Percentiles rank a stretch among this genome's conserved stretches.
phyloP scores from a whole-genome alignment of 768 basidiomycete species.

The Filobasidium floriforme region DNA sequence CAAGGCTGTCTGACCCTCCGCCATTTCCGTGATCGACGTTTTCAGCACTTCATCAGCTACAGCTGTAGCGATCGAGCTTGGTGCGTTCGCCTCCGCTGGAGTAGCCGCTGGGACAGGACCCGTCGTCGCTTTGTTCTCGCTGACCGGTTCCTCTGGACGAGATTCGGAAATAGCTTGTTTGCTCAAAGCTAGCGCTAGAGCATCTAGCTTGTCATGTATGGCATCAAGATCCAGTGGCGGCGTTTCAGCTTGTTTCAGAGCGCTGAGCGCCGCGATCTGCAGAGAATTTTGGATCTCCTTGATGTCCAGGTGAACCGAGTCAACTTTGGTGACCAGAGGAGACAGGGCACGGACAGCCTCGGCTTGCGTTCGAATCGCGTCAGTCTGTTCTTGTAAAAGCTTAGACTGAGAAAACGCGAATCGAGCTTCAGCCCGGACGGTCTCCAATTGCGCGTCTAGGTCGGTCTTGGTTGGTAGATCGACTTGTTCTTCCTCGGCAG shows the following conservation, averaged over 20 bases:
- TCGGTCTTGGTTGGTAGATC: neutral
- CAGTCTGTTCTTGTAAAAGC: slow-evolving; percentile 12
- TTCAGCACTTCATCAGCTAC: too few relatives aligned
- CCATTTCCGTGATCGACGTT: too few relatives aligned
- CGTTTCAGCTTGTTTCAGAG: slow-evolving; percentile 3
- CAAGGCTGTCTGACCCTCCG: too few relatives aligned
- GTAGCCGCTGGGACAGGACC: too few relatives aligned
- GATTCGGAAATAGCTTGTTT: neutral
- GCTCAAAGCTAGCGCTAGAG: slow-evolving; percentile 17
- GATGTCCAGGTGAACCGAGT: slow-evolving; percentile 31
- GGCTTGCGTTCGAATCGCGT: neutral
- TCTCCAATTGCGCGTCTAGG: slow-evolving; percentile 26
- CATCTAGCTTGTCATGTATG: slow-evolving; percentile 35
- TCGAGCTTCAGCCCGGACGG: slow-evolving; percentile 26
- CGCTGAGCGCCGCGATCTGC: slow-evolving; percentile 27
- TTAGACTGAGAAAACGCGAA: slow-evolving; percentile 25
- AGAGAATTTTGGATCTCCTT: slow-evolving; percentile 36
- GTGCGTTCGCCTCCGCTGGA: too few relatives aligned
- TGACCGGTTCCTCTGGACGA: neutral
- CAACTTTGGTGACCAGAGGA: slow-evolving; percentile 28
- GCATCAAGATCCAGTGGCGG: slow-evolving; percentile 19
- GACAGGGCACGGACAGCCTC: slow-evolving; percentile 7
- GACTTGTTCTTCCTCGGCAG: neutral
- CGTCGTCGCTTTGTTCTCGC: too few relatives aligned
- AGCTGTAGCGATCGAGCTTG: too few relatives aligned